Base-by-base conservation (phyloP, 805 yeast species). In the Cyberlindnera veronae region DNA sequence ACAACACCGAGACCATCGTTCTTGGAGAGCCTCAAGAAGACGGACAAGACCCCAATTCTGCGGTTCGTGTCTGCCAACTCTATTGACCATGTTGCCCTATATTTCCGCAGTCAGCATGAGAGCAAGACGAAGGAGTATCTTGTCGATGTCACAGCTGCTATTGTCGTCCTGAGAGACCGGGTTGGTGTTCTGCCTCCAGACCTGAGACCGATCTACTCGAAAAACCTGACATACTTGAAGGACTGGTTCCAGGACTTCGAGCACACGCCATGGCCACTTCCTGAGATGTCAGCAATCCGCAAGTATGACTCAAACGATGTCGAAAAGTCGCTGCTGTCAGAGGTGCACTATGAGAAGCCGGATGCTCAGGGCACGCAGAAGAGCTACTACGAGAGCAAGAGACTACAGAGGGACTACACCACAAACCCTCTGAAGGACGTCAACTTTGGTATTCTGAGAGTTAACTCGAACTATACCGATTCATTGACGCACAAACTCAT, bases 131-230 rank as follows among this genome's bases (percentile, higher is more conserved):
- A 65, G 23, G 68, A 69, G 18, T 76, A 76, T 49, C 65, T 88
- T 32, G 81, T 77, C 46, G 79, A 78, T 34, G 79, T 84, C 9
- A 79, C 90, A 1, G 86, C 95, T 1, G 88, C 95, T 1, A 72
- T 84, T 15, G 95, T 89, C 4, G 86, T 89, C 22, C 62, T 88
- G 37, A 67, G 96, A 52, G 95, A 84, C 48, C 72, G 81, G 44
- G 88, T 84, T 12, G 98, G 98, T 7, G 74, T 75, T 34, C 60
- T 91, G 32, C 93, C 96, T 2, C 82, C 88, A 0, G 93, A 81
- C 53, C 60, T 88, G 34, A 71, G 84, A 56, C 90, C 93, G 13
- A 76, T 85, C 16, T 87, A 83, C 59, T 68, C 77, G 29, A 81
- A 80, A 49, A 74, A 81, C 42, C 68, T 89, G 48, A 68, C 69